Conservation (phyloP, 2,329 filamentous ascomycete genomes). For the Penicillium sp. region DNA sequence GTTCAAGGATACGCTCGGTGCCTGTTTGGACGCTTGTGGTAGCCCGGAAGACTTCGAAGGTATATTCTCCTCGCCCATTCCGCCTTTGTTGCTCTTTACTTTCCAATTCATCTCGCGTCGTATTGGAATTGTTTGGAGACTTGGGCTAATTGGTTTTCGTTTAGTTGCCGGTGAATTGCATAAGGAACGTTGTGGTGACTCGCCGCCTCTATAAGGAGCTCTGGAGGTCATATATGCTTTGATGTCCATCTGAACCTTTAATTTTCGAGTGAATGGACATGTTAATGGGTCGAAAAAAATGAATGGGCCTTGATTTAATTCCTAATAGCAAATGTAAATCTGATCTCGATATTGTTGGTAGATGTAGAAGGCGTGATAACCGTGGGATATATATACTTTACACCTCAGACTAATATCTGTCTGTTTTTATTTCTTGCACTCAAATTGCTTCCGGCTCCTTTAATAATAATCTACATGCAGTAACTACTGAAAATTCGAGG, state of each 20-base stretch:
- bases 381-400: background rate
- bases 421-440: background rate
- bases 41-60: conserved; percentile 13
- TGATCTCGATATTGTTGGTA: background rate
- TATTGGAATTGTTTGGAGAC: background rate
- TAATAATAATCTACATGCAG: background rate
- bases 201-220: background rate
- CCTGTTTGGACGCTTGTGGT: conserved; percentile 15
- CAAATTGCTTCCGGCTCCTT: background rate
- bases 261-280: background rate
- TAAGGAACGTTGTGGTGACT: conserved; percentile 7
- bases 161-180: conserved; percentile 14
- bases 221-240: background rate
- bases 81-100: background rate
- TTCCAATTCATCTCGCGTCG: background rate
- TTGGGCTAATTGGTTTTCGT: background rate
- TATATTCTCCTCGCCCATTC: background rate
- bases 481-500: background rate
- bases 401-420: background rate
- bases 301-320: background rate
- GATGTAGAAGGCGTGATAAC: background rate
- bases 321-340: background rate
- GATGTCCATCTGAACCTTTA: background rate
- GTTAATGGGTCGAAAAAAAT: background rate
- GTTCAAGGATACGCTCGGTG: conserved; percentile 16